Evolutionary conservation across 768 basidiomycete genomes (phyloP), one percentile per base, ranked within the genome.

Genomic region (Auriscalpium orientale): DNA sequence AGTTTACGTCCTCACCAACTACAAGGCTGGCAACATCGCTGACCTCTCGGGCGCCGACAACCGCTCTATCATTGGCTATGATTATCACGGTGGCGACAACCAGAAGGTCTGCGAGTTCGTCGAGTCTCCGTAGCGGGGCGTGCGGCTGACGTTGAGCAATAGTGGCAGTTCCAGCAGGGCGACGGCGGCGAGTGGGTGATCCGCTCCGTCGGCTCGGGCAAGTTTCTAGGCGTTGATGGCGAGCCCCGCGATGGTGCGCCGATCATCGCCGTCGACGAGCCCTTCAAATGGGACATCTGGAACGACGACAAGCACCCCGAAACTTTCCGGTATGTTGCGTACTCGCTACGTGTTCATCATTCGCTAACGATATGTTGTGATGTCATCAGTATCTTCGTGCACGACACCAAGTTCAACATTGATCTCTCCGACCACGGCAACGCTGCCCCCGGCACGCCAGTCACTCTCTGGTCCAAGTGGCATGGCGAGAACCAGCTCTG

Each of bases 41-140:
- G 82, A 85, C 62, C 72, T 84, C 55, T 84, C 82, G 16, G 80
- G 76, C 3, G 70, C 56, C 8, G 81, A 84, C 63, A 73, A 78
- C 56, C 64, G 47, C 8, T 72, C 79, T 49, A 72, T 83, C 62
- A 79, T 78, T 35, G 82, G 83, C 6, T 82, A 70, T 59, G 63
- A 68, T 8, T 63, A 55, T 49, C 70, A 80, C 60, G 64, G 68
- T 9, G 76, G 75, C 8, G 63, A 66, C 10, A 84, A 83, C 60
- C 83, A 84, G 59, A 63, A 70, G 68, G 80, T 80, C 64, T 38
- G 69, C 38, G 2, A 46, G 37, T 28, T 40, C 8, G n/a, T 36
- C 11, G 8, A 21, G 22, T 13, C 49, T 8, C 8, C 43, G 40
- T 46, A 15, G 12, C 5, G 33, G 21, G 13, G 16, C 34, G 22